phyloP scores from a whole-genome alignment of 2,329 filamentous ascomycete species.

The Botryotinia narcissicola region DNA sequence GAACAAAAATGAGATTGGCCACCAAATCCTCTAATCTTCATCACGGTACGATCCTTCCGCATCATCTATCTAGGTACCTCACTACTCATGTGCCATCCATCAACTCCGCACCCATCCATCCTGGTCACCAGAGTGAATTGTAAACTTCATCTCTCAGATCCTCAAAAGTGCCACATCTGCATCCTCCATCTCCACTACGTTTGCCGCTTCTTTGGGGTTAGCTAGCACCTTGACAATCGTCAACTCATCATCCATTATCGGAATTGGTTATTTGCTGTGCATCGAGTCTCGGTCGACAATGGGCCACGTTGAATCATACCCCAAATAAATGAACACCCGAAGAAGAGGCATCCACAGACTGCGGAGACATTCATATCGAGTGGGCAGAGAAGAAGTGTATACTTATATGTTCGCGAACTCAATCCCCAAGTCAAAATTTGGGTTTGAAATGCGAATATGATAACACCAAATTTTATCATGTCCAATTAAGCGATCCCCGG shows the following conservation, averaged over 20 bases:
- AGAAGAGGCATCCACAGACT: not conserved
- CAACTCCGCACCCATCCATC: not conserved
- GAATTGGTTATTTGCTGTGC: not conserved
- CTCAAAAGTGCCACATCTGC: not conserved
- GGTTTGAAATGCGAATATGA: not conserved
- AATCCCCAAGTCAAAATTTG: not conserved
- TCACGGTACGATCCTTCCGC: not conserved
- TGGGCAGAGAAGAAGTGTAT: slow-evolving; percentile 15
- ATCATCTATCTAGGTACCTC: not conserved
- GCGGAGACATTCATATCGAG: slow-evolving; percentile 1
- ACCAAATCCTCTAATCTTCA: not conserved
- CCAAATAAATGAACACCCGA: not conserved
- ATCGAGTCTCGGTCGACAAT: not conserved
- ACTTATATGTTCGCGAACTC: slow-evolving; percentile 11
- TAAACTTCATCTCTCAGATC: not conserved
- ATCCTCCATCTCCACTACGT: not conserved
- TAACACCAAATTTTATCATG: slow-evolving; percentile 20
- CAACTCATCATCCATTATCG: not conserved
- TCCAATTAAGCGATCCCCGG: slow-evolving; percentile 21
- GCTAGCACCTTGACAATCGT: not conserved
- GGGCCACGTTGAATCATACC: slow-evolving; percentile 9
- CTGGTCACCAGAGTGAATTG: not conserved
- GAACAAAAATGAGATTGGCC: not conserved
- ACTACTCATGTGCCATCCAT: not conserved
- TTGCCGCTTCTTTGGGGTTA: not conserved